phyloP scores from a whole-genome alignment of 2,329 filamentous ascomycete genomes.

The Ascosphaera acerosa region DNA sequence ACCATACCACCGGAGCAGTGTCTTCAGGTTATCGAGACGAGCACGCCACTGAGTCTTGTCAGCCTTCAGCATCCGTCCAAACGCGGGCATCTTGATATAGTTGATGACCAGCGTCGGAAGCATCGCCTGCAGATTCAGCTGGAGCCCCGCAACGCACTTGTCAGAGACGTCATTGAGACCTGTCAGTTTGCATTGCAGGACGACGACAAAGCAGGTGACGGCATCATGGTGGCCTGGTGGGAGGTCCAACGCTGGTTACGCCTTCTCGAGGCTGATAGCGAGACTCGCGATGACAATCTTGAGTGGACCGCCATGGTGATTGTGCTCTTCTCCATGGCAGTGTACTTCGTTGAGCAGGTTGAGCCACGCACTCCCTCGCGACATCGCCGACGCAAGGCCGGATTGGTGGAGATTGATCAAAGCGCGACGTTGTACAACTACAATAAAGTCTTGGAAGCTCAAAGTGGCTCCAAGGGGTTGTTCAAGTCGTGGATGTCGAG shows the following conservation, averaged over 20 bases:
- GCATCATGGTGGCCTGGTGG: slow-evolving; percentile 44
- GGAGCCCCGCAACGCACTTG: slow-evolving; percentile 36
- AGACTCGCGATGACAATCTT: slow-evolving; percentile 20
- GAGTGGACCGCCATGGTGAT: slow-evolving; percentile 49
- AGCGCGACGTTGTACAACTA: slow-evolving; percentile 17
- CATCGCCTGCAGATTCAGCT: slow-evolving; percentile 45
- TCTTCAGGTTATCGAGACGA: slow-evolving; percentile 21
- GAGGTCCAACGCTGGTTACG: slow-evolving; percentile 45
- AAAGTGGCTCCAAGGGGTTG: slow-evolving; percentile 18
- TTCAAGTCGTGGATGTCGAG: slow-evolving; percentile 27
- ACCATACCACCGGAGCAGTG: neutral
- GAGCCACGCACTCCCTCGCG: slow-evolving; percentile 12
- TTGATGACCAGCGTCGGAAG: slow-evolving; percentile 33
- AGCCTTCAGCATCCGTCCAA: slow-evolving; percentile 33
- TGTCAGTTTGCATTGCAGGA: slow-evolving; percentile 39
- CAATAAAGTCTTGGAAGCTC: slow-evolving; percentile 22
- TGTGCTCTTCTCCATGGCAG: slow-evolving; percentile 36
- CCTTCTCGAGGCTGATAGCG: slow-evolving; percentile 3
- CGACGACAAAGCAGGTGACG: slow-evolving; percentile 29
- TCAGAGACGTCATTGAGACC: slow-evolving; percentile 32
- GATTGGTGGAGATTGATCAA: slow-evolving; percentile 23
- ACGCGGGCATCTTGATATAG: slow-evolving; percentile 37
- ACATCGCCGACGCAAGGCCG: slow-evolving; percentile 17
- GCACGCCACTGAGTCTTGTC: slow-evolving; percentile 19
- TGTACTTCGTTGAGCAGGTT: slow-evolving; percentile 27